Conservation (phyloP, 2,329 filamentous ascomycete genomes). For the Aspergillus floridensis region DNA sequence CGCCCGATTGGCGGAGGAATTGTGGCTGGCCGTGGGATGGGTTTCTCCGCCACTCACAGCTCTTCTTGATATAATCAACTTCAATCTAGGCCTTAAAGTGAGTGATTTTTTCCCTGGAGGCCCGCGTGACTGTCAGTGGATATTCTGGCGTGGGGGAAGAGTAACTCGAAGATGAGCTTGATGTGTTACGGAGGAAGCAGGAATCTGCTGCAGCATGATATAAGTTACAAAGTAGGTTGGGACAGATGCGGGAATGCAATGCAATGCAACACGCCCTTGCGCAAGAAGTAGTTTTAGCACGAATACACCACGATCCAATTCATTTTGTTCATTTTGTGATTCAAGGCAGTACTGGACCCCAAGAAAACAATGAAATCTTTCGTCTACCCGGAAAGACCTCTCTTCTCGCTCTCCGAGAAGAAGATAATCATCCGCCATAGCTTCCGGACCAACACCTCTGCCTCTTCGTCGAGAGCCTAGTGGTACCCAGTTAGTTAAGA, state of each 20-base stretch:
- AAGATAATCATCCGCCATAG: constrained; percentile 98
- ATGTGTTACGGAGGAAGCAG: neutral
- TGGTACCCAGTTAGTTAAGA: neutral
- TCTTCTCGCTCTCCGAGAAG: constrained; percentile 91
- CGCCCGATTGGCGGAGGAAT: constrained; percentile 27
- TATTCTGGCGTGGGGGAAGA: neutral
- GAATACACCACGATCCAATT: neutral
- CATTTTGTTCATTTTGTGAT: too few species aligned
- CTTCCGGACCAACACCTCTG: constrained; percentile 90
- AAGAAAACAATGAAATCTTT: neutral
- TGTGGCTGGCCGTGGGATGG: constrained; percentile 7
- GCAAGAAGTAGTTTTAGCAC: neutral
- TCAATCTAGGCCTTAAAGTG: neutral
- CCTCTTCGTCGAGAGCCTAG: constrained; percentile 88
- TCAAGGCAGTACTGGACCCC: neutral
- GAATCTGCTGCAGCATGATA: neutral
- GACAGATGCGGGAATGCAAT: neutral
- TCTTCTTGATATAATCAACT: neutral
- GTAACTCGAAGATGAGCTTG: neutral
- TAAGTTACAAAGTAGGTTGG: neutral
- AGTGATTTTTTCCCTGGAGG: neutral
- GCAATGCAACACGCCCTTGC: neutral
- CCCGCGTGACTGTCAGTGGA: neutral
- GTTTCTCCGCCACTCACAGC: constrained; percentile 26
- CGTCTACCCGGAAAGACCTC: constrained; percentile 68